phyloP scores from a whole-genome alignment of 225 moss, liverwort and hornwort genomes.

The Lunularia cruciata region DNA sequence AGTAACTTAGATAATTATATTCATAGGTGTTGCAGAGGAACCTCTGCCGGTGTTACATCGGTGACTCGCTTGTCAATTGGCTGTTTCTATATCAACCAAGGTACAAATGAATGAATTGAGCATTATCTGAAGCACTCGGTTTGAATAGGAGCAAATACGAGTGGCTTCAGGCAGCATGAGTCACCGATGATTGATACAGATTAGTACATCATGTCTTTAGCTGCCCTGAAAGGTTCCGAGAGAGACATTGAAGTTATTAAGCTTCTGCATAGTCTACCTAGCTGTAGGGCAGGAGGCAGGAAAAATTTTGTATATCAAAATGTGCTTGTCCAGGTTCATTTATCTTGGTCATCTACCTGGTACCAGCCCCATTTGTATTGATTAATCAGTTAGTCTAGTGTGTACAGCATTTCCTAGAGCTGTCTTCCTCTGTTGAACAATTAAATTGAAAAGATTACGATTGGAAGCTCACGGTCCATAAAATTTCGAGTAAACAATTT shows the following conservation, averaged over 20 bases:
- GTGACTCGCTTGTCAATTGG: not conserved
- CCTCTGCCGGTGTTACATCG: not conserved
- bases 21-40: constrained; percentile 22
- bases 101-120: not conserved
- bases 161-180: not conserved
- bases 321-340: constrained; percentile 5
- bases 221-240: not conserved
- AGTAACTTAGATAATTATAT: constrained; percentile 27
- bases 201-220: not conserved
- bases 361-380: constrained; percentile 9
- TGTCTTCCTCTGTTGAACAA: constrained; percentile 12
- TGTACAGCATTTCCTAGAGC: constrained; percentile 32
- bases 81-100: not conserved
- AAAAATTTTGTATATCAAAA: constrained; percentile 25
- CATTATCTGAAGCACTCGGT: not conserved
- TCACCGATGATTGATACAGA: not conserved
- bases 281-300: constrained; percentile 22
- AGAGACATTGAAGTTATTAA: constrained; percentile 12
- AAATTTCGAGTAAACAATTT: constrained; percentile 1
- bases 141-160: not conserved
- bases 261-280: constrained; percentile 20
- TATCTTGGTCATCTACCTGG: not conserved
- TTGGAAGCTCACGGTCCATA: constrained; percentile 5
- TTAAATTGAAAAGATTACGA: constrained; percentile 11
- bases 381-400: constrained; percentile 24